These are phyloP conservation scores for Pseudozyma pruni DNA, from an alignment of 1,284 basidiomycete species.

Conservation along the genomic window DNA sequence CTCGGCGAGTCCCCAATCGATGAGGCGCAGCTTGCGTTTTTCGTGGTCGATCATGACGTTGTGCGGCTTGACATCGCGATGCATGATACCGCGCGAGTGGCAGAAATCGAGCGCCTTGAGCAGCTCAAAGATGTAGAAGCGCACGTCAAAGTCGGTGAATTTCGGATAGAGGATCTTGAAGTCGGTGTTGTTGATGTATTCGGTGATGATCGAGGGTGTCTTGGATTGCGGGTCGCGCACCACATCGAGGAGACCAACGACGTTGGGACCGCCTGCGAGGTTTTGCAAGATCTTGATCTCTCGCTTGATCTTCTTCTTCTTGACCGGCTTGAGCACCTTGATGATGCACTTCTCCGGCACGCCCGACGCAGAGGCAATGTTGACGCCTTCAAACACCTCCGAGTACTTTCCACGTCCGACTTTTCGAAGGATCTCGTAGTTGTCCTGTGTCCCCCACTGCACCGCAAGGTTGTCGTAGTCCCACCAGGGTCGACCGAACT, in stretches of 20 bases:
- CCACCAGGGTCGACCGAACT: constrained; percentile 73
- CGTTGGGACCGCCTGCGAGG: constrained; percentile 91
- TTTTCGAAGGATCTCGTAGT: constrained; percentile 97
- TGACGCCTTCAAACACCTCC: constrained; percentile 93
- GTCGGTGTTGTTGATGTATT: constrained; percentile 98
- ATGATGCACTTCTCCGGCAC: constrained; percentile 90
- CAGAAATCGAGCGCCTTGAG: constrained; percentile 98
- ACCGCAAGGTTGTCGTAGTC: constrained; percentile 71
- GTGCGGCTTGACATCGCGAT: constrained; percentile 97
- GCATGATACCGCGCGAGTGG: constrained; percentile 99
- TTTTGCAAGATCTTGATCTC: constrained; percentile 99
- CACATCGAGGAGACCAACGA: constrained; percentile 87
- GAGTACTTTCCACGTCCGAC: constrained; percentile 86
- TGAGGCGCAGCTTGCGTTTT: constrained; percentile 90
- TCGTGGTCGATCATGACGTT: constrained; percentile 99
- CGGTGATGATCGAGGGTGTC: constrained; percentile 96
- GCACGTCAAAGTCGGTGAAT: constrained; percentile 92
- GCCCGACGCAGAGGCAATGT: constrained; percentile 79
- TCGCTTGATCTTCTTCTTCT: constrained; percentile 99
- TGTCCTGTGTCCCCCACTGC: constrained; percentile 77
- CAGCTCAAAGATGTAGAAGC: constrained; percentile 96
- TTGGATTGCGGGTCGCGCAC: constrained; percentile 90
- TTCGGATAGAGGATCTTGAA: constrained; percentile 97
- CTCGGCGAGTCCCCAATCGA: constrained; percentile 99
- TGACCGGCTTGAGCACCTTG: constrained; percentile 98